Percentiles rank a stretch among this genome's conserved stretches.
Conservation (phyloP, 2,329 filamentous ascomycete species). For the Sphaerulina musiva region DNA sequence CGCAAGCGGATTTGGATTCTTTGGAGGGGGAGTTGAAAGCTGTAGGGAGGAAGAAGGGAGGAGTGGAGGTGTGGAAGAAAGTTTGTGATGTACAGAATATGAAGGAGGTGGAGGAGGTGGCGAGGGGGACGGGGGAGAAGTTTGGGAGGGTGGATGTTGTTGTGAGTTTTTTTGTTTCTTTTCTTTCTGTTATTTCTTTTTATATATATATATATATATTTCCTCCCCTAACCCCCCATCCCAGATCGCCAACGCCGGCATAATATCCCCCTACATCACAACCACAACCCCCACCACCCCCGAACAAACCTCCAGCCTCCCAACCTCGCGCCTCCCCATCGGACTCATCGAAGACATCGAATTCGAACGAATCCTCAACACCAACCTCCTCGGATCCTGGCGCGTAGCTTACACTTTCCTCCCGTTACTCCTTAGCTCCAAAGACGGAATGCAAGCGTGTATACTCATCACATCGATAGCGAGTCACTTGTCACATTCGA, state of each 20-base stretch:
- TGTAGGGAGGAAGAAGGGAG: neutral
- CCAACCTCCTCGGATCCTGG: slow-evolving; percentile 11
- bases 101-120: slow-evolving; percentile 6
- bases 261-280: slow-evolving; percentile 17
- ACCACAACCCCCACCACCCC: slow-evolving; percentile 8
- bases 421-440: slow-evolving; percentile 3
- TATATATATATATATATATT: too few species aligned
- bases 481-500: slow-evolving; percentile 10
- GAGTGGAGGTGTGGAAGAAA: neutral
- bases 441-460: slow-evolving; percentile 6
- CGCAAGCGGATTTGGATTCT: slow-evolving; percentile 10
- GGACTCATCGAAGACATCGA: slow-evolving; percentile 13
- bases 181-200: too few species aligned
- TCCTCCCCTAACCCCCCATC: too few species aligned
- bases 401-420: slow-evolving; percentile 9
- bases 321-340: too few species aligned
- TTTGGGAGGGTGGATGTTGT: slow-evolving; percentile 13
- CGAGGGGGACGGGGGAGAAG: slow-evolving; percentile 6
- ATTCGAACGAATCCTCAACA: slow-evolving; percentile 11
- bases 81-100: slow-evolving; percentile 10
- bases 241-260: slow-evolving; percentile 17
- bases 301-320: slow-evolving; percentile 9
- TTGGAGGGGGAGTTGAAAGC: slow-evolving; percentile 12
- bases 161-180: neutral
- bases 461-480: slow-evolving; percentile 17